These are phyloP conservation scores for Plantago elongata DNA, from an alignment of 257 asterid genomes.

Conservation along the genomic window DNA sequence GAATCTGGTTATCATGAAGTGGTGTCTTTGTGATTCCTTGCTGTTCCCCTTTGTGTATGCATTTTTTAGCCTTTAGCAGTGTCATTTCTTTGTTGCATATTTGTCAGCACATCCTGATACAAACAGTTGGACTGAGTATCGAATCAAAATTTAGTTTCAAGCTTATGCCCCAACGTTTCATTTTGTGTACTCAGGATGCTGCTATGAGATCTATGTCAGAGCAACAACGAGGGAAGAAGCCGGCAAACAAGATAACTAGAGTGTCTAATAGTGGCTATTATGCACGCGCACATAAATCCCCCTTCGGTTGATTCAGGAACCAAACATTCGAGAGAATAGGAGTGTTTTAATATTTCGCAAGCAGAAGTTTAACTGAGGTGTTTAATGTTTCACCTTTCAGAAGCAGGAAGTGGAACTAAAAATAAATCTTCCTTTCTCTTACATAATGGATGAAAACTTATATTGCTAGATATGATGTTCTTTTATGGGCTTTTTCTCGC, in stretches of 20 bases:
- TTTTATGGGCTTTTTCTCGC: too few species aligned
- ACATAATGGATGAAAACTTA: neutral
- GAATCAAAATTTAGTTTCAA: neutral
- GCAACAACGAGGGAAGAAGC: conserved; percentile 45
- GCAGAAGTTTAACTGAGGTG: too few species aligned
- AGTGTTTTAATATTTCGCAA: neutral
- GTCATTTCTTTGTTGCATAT: neutral
- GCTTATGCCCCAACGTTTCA: too few species aligned
- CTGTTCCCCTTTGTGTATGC: too few species aligned
- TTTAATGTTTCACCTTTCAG: too few species aligned
- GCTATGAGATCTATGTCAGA: conserved; percentile 54
- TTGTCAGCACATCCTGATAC: neutral
- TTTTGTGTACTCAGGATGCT: conserved; percentile 40
- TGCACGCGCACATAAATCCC: neutral
- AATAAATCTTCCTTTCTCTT: neutral
- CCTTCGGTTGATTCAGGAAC: neutral
- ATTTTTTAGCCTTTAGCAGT: neutral
- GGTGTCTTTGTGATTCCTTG: too few species aligned
- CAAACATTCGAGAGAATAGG: neutral
- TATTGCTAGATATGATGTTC: too few species aligned
- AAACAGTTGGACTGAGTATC: neutral
- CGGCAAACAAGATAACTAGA: conserved; percentile 26
- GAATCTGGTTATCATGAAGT: too few species aligned
- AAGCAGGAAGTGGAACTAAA: neutral
- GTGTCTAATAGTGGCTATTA: neutral